Conservation (phyloP, 768 basidiomycete genomes). For the Suillus cothurnatus region DNA sequence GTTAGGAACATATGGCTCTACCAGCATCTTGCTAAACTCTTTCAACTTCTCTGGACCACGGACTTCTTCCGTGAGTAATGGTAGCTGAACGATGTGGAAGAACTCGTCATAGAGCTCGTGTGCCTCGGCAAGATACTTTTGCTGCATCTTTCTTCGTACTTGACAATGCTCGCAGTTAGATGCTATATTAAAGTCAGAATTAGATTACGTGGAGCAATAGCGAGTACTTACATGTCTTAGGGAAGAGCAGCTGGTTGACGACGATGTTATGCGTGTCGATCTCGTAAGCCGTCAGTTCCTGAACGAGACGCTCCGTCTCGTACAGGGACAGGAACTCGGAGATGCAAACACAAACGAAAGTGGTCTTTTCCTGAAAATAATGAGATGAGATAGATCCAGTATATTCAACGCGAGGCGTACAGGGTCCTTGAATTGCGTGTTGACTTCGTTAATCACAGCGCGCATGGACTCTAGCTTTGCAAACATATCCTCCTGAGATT, state of each 20-base stretch:
- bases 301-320: conserved; percentile 97
- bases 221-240: conserved; percentile 72
- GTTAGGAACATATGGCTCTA: conserved; percentile 70
- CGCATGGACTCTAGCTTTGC: conserved; percentile 97
- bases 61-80: conserved; percentile 95
- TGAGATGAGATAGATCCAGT: background rate
- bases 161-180: conserved; percentile 95
- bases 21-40: conserved; percentile 91
- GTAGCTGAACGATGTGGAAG: conserved; percentile 95
- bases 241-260: conserved; percentile 96
- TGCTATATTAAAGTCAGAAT: conserved; percentile 42
- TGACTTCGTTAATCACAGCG: conserved; percentile 96
- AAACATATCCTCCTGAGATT: conserved; percentile 97
- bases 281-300: conserved; percentile 91
- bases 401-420: conserved; percentile 47
- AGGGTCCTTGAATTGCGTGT: conserved; percentile 98
- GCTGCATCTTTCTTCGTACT: conserved; percentile 96
- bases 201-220: background rate
- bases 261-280: conserved; percentile 99
- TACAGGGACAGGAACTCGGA: conserved; percentile 98
- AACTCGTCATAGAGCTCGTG: conserved; percentile 98
- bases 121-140: conserved; percentile 95
- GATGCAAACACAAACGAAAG: conserved; percentile 98
- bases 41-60: conserved; percentile 92
- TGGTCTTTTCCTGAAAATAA: conserved; percentile 84